Base-by-base conservation (phyloP, 2,329 filamentous ascomycete genomes). In the Xylaria sp. region DNA sequence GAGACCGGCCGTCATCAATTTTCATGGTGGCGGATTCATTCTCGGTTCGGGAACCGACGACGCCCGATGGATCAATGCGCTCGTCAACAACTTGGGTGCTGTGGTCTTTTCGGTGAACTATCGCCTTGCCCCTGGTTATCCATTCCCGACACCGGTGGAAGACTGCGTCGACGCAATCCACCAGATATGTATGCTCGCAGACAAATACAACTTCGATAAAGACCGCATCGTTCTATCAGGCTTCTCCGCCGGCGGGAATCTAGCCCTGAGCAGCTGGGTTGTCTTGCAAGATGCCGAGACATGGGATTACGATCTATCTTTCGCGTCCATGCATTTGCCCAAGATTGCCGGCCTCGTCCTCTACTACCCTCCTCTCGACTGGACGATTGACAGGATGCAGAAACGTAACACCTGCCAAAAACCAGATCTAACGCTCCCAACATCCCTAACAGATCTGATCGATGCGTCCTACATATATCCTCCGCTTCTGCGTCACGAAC, bases 21-120 rank as follows among this genome's bases (percentile, higher is more conserved):
- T 87, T 67, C 86, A 89, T 66, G 85, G 85, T 42, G 86, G 86
- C 37, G 86, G 86, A 4, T 88, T 86, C 73, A 82, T 85, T 9
- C 74, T 87, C 18, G 86, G 86, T 9, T 78, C 79, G 52, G 83
- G 80, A 2, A 86, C 83, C 5, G 83, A 88, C 67, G 85, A 88
- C 66, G 79, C 83, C 13, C 78, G 82, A 49, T 88, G 84, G 79
- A 82, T 80, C 2, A 75, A 78, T 2, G 73, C 77, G 11, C 79
- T 85, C 13, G 74, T 82, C 57, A 71, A 78, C 16, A 72, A 76
- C 0, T 72, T 83, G 6, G 78, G 83, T 55, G 84, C 82, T 30
- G 76, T 88, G 19, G 79, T 87, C 57, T 81, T 88, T 63, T 83
- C 80, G 1, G 83, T 88, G 60, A 85, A 87, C 69, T 89, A 89